Evolutionary conservation across 129 eudicot genomes (phyloP), one percentile per base, ranked within the genome.

Genomic region (Helianthus annuus): DNA sequence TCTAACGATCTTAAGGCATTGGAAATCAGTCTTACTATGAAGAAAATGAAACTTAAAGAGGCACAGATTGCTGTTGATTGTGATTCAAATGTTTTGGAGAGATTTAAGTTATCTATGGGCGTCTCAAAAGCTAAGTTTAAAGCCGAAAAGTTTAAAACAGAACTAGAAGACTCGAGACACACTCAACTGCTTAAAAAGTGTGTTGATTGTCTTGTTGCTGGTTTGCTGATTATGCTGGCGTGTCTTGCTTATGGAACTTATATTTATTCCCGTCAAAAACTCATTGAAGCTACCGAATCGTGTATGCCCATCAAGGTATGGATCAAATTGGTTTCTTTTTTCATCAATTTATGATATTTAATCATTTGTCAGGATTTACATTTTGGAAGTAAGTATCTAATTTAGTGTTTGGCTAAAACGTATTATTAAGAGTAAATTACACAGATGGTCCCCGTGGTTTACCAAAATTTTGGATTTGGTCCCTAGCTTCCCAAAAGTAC

Each of bases 71-170:
- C 82, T 58, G 86, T 90, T 9, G 61, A 60, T 61, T 76, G 87
- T 14, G 88, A 86, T 74, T 76, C 83, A 6, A 90, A 90, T 80
- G 11, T 84, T 59, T 68, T 94, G 70, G 97, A 88, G 72, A 88
- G 99, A 70, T 79, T 81, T 75, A 94, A 94, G 77, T 79, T 94
- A 67, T 87, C 89, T 9, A 81, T 94, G 85, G 97, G 99, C 5
- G 57, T 88, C 19, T 86, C 97, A 4, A 90, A 81, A 85, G 87
- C 96, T 0, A 80, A 85, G 15, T 94, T 94, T 39, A 88, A 49
- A 78, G 79, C 87, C 1, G 91, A 88, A 67, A 94, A 90, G 52
- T 94, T 90, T 52, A 88, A 88, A 72, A 88, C 76, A 34, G 82
- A 94, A 65, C 51, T 94, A 55, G 85, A 85, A 79, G 96, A 91